Evolutionary conservation across 78 protist genomes (phyloP), one percentile per base, ranked within the genome.

Genomic region (Dictyostelium capitatum): DNA sequence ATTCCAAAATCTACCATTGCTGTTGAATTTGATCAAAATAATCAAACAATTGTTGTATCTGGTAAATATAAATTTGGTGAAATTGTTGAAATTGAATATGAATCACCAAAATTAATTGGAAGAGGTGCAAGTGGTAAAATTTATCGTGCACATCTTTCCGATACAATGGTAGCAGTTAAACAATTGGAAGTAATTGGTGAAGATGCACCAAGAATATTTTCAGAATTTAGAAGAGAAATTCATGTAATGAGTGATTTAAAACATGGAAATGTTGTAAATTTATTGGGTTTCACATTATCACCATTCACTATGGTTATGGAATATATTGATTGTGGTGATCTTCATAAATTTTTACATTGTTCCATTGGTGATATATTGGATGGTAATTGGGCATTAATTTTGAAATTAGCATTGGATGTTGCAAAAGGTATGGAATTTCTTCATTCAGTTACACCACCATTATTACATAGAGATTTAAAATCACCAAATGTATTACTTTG

Each of bases 91-190:
- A 20, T 62, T 17, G 73, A 53, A 20, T 57, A 50, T 28, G 51
- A 51, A 11, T 41, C 70, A 59, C 93, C 93, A 25, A 87, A 74
- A 43, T 28, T 87, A 6, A 77, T 87, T 77, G 93, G 93, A n/a
- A 59, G 92, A 43, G 96, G 96, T 56, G 96, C 96, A 7, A 72
- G 79, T 28, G 96, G 96, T 30, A 80, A 85, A 67, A 84, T 93
- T 20, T 93, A 93, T 41, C 23, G 51, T 1, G 96, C 90, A 12
- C 54, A 41, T 3, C 25, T 77, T 5, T 57, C 78, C 65, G 96
- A 83, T 20, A 32, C 50, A 32, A 30, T 48, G n/a, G 96, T 93
- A 0, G 96, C 96, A 20, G 96, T 93, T 6, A 93, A 93, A 28
- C 91, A 84, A 53, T 85, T 93, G 28, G 89, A 85, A 11, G 84